phyloP scores from a whole-genome alignment of 1,139 yeast species.

The Candida dubliniensis region DNA sequence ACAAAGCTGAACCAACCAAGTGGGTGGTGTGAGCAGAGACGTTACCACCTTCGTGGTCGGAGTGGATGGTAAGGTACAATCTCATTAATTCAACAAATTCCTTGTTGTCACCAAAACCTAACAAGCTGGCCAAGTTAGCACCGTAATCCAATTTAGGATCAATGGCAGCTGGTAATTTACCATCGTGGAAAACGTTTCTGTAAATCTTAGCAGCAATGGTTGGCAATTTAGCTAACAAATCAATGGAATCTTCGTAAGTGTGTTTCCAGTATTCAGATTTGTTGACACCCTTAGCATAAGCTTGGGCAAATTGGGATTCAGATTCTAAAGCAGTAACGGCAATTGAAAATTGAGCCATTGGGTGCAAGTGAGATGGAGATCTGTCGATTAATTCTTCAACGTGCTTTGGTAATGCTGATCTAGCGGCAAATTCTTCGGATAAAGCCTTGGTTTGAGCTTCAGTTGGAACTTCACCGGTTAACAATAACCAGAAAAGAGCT shows the following conservation, averaged over 20 bases:
- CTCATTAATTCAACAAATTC: slow-evolving; percentile 91
- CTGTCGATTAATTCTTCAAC: slow-evolving; percentile 80
- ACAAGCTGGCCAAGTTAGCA: slow-evolving; percentile 80
- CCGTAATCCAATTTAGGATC: slow-evolving; percentile 84
- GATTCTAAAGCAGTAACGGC: slow-evolving; percentile 91
- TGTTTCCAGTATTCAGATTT: slow-evolving; percentile 90
- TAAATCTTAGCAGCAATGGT: slow-evolving; percentile 91
- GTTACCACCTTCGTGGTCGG: slow-evolving; percentile 98
- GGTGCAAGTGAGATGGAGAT: slow-evolving; percentile 86
- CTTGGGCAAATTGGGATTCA: slow-evolving; percentile 87
- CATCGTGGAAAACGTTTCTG: slow-evolving; percentile 86
- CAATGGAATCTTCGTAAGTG: slow-evolving; percentile 87
- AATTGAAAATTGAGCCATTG: slow-evolving; percentile 96
- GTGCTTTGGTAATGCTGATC: slow-evolving; percentile 82
- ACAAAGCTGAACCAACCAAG: slow-evolving; percentile 92
- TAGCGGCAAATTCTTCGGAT: slow-evolving; percentile 80
- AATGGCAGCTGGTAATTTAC: slow-evolving; percentile 65
- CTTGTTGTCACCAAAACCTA: slow-evolving; percentile 77
- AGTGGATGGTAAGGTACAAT: slow-evolving; percentile 90
- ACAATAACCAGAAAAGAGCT: slow-evolving; percentile 87
- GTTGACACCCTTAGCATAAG: slow-evolving; percentile 85
- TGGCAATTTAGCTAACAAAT: slow-evolving; percentile 88
- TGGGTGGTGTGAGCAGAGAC: slow-evolving; percentile 98
- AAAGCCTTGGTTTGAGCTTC: slow-evolving; percentile 72
- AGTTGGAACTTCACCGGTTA: slow-evolving; percentile 89